Base-by-base conservation (phyloP, 306 rosid species). In the Geum urbanum region DNA sequence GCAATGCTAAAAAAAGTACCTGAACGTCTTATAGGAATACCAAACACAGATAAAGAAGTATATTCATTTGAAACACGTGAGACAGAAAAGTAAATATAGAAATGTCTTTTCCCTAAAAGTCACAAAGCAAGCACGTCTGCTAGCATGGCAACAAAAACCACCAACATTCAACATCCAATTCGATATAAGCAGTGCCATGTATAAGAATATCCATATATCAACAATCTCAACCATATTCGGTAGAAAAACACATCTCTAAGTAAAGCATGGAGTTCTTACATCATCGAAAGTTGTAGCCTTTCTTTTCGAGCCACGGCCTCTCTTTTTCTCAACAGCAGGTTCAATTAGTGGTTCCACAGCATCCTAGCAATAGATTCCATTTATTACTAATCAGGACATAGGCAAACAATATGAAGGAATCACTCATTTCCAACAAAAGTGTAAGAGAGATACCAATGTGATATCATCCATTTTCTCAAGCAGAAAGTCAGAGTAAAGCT, bases 391-490 rank as follows among this genome's bases (percentile, higher is more conserved):
- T n/a, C 43, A 40, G 32, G 55, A 39, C 61, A 66, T 51, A 70
- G 9, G 68, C 56, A 15, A 24, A 73, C 32, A 76, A 70, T 40
- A 45, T 40, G 14, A 16, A 11, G 27, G n/a, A 22, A 39, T 52
- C 1, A 39, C 11, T 19, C 74, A 54, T 43, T 14, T 32, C 32
- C 12, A 76, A 16, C 0, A 27, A 56, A 74, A 53, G 70, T 57
- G 74, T 52, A 41, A 11, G 47, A 18, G 67, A 46, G 15, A 46
- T 86, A 91, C 99, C 60, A 73, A 50, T 27, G 91, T 80, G 59
- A 95, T 95, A 78, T 95, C 95, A 46, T 95, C 97, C 96, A 95
- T 95, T 79, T 95, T 95, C 88, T 95, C 97, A 18, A 91, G 77
- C 71, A 95, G 83, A 84, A 95, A 91, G 74, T 88, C 91, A 0